Base-by-base conservation (phyloP, 2,329 filamentous ascomycete species). In the Colletotrichum tabaci region DNA sequence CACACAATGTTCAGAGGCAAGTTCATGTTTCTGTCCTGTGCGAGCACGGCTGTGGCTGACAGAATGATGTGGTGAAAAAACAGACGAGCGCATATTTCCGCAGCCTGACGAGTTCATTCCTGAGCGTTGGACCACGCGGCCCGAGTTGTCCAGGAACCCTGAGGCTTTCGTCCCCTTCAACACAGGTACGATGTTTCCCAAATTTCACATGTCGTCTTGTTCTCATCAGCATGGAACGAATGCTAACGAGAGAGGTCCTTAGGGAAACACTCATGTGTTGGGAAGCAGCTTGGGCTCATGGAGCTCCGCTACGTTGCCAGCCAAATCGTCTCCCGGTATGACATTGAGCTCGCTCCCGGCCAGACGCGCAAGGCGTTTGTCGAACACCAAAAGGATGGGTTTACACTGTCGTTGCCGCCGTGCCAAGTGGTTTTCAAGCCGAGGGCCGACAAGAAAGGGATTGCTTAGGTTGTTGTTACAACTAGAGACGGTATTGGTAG, bases 261-360 rank as follows among this genome's bases (percentile, higher is more conserved):
- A 80, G 80, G 81, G 2, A 76, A 74, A 1, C 79, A 79, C 56
- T 78, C 79, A 4, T 84, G 82, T 50, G 79, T 79, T 1, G 82
- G 82, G 1, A 82, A 82, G 67, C 77, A 79, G 66, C 74, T 83
- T 1, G 81, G 76, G 0, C 70, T 83, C 46, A 80, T 82, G 77
- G 80, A 82, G 65, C 50, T 80, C 26, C 71, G 76, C 13, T 74
- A 73, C 44, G 68, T 63, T 38, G 71, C 66, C 47, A 74, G 72
- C 53, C 72, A 73, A 35, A 68, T 74, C 2, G 57, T 74, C 15
- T 61, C 62, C 50, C 55, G 53, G n/a, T 73, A 74, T 23, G 61
- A 74, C 52, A 62, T 73, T 35, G 42, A 46, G 23, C 70, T 74
- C 21, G 69, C 72, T 15, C 60, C 66, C 6, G 66, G 64, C 2